Conservation (phyloP, 2,329 filamentous ascomycete genomes). For the Colletotrichum noveboracense region DNA sequence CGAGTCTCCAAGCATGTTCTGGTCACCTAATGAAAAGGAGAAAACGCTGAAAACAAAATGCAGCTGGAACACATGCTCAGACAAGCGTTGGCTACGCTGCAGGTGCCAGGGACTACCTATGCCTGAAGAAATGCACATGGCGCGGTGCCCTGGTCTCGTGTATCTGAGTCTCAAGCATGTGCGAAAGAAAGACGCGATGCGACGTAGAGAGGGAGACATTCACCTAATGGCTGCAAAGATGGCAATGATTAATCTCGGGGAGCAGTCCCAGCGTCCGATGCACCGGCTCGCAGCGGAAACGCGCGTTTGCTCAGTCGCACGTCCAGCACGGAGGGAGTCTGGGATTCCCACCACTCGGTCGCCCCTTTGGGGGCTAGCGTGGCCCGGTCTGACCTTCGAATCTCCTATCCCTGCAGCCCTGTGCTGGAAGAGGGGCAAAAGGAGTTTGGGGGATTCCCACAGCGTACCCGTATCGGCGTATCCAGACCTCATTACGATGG, state of each 20-base stretch:
- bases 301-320: neutral
- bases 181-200: neutral
- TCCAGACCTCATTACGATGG: neutral
- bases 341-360: neutral
- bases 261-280: neutral
- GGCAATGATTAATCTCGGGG: conserved; percentile 1
- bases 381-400: neutral
- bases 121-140: neutral
- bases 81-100: neutral
- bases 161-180: neutral
- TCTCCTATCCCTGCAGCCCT: conserved; percentile 8
- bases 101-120: neutral
- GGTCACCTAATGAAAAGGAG: neutral
- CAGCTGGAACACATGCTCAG: conserved; percentile 1
- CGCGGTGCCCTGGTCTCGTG: neutral
- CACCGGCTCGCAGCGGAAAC: neutral
- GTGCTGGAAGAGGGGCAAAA: conserved; percentile 6
- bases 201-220: neutral
- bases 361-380: neutral
- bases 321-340: neutral
- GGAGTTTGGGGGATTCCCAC: neutral
- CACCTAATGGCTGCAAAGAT: neutral
- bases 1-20: neutral
- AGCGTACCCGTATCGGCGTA: neutral
- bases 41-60: neutral